Conservation (phyloP, 495 filamentous ascomycete species). For the Hapsidospora chrysogenum region DNA sequence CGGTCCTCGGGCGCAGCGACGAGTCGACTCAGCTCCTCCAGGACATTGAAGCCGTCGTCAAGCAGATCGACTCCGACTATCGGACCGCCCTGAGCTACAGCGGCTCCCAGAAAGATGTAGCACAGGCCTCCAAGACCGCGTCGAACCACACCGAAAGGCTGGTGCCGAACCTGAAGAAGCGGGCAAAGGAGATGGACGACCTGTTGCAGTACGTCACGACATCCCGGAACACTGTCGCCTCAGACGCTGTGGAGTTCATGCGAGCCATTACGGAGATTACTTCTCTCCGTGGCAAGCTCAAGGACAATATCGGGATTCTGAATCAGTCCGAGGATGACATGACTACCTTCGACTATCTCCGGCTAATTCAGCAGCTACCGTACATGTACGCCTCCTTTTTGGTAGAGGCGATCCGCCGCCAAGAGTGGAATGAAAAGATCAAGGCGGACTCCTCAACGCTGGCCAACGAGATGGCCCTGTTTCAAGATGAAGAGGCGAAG, state of each 20-base stretch:
- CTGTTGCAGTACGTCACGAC: conserved; percentile 50
- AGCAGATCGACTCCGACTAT: conserved; percentile 76
- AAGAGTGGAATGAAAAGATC: conserved; percentile 84
- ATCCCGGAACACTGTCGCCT: conserved; percentile 37
- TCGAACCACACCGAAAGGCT: conserved; percentile 72
- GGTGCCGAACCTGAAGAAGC: conserved; percentile 60
- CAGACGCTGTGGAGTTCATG: conserved; percentile 51
- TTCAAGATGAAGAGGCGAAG: conserved; percentile 81
- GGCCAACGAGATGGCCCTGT: conserved; percentile 77
- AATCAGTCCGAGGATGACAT: conserved; percentile 50
- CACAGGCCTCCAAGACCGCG: conserved; percentile 73
- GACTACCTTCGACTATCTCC: conserved; percentile 59
- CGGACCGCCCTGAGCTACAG: conserved; percentile 58
- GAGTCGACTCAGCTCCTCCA: conserved; percentile 43
- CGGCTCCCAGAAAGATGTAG: conserved; percentile 51
- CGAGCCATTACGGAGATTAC: conserved; percentile 65
- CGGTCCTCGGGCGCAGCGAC: conserved; percentile 17
- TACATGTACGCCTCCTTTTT: conserved; percentile 77
- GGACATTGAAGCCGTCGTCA: conserved; percentile 72
- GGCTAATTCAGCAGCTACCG: conserved; percentile 62
- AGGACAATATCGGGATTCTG: conserved; percentile 49
- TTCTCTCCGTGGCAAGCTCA: conserved; percentile 48
- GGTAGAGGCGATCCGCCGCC: conserved; percentile 67
- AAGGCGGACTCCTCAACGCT: conserved; percentile 66
- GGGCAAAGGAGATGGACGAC: conserved; percentile 58